A percentile compares a stretch with the other conserved stretches of the same genome.
These are phyloP conservation scores for Penicillium sp. DNA, from an alignment of 2,329 filamentous ascomycete genomes.

Conservation along the genomic window DNA sequence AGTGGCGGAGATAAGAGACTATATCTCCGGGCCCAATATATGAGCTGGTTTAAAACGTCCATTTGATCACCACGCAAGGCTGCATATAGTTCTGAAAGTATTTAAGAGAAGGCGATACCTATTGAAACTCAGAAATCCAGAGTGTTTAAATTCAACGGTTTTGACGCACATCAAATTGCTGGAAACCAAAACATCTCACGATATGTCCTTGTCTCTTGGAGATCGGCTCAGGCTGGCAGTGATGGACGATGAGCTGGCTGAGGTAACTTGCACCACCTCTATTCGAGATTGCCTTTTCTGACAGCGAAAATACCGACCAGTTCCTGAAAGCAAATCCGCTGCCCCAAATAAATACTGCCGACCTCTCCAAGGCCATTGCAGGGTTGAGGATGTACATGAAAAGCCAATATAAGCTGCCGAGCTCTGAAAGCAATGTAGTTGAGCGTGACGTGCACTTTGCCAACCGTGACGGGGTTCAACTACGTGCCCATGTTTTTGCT, in stretches of 20 bases:
- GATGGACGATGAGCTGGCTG: background rate
- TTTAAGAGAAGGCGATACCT: background rate
- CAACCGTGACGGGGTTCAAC: background rate
- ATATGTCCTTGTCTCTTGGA: background rate
- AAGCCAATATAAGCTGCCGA: background rate
- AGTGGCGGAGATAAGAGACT: background rate
- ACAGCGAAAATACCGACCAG: background rate
- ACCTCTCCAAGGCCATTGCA: constrained; percentile 1
- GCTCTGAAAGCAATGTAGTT: background rate
- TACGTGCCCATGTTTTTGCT: background rate
- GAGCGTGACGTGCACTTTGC: background rate
- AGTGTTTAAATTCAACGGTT: background rate
- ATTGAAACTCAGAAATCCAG: background rate
- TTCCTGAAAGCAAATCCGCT: background rate
- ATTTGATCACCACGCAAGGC: background rate
- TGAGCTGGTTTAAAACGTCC: too few relatives aligned
- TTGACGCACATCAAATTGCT: background rate
- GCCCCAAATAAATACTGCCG: background rate
- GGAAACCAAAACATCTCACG: background rate
- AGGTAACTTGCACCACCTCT: background rate
- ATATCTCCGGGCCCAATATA: background rate
- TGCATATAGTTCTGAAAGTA: background rate
- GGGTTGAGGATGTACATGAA: constrained; percentile 4
- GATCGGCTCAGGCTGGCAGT: background rate
- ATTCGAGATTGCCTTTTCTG: background rate